Evolutionary conservation across 768 basidiomycete species (phyloP), one percentile per base, ranked within the genome.

Genomic region (Lactifluus hygrophoroides): DNA sequence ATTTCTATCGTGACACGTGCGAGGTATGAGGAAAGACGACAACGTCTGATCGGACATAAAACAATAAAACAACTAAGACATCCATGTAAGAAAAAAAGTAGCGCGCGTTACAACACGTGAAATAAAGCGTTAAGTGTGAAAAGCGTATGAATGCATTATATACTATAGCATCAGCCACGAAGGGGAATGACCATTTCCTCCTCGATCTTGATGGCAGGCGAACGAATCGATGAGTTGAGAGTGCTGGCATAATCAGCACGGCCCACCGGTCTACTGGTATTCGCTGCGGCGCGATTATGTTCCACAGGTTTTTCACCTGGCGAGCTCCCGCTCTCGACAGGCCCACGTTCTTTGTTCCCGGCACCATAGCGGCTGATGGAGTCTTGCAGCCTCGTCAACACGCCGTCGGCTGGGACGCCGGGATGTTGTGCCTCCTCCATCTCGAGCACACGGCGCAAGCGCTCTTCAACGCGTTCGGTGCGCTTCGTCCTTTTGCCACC

Each of bases 401-500:
- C 35, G 49, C 49, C 49, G 1, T 60, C 49, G 17, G 59, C 21
- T 1, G 21, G 3, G 1, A 51, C 2, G n/a, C n/a, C n/a, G 13
- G 34, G 34, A 6, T 46, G 49, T 23, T 30, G 19, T 13, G 37
- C 38, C 2, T 58, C 64, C 30, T 73, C 73, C 66, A 72, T 69
- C 43, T 71, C 69, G 32, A 78, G 70, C 6, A 75, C 76, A 9
- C 66, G 76, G 42, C 79, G 79, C 7, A 90, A 72, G 48, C 79
- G 75, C 60, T 81, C 77, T 67, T 81, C 76, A 37, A 90, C 86
- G 68, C 82, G 77, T 58, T 80, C 75, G 3, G 81, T 79, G 28
- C 86, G 80, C 66, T 85, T 86, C 11, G 88, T 86, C 66, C 79
- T 77, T 66, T 80, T 74, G 7, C 84, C 82, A 32, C 88, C 89